Evolutionary conservation across 139 green algal species (phyloP).

Genomic region (Tetraselmis chui): DNA sequence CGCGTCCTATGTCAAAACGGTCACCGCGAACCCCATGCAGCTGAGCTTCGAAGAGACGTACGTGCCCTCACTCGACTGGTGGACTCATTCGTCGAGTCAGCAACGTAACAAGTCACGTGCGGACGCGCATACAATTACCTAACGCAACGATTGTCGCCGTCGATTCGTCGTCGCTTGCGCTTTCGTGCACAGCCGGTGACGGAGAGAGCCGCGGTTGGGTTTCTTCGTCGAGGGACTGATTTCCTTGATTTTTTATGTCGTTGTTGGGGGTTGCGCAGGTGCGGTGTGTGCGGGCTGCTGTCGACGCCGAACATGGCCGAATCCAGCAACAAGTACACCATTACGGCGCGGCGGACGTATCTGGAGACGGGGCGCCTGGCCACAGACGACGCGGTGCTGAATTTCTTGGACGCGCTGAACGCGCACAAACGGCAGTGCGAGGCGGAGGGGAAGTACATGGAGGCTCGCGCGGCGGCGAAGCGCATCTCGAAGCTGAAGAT

Average conservation of each 20-base stretch:
- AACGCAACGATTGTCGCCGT: no score
- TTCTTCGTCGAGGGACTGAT: no score
- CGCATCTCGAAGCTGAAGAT: neutral
- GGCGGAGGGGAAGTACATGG: neutral
- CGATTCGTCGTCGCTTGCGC: no score
- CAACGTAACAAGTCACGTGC: no score
- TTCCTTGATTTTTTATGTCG: no score
- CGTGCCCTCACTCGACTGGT: no score
- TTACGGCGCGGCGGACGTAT: neutral
- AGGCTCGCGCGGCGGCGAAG: neutral
- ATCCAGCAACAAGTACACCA: neutral
- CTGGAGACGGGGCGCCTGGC: neutral
- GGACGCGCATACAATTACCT: no score
- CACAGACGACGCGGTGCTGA: neutral
- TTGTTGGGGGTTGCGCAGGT: no score
- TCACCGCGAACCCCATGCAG: neutral
- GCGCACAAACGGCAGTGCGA: neutral
- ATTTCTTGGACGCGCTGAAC: neutral
- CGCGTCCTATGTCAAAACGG: neutral
- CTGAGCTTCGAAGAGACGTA: neutral
- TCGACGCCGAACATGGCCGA: neutral
- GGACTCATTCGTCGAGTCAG: no score
- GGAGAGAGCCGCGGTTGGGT: no score
- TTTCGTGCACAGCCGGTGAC: no score
- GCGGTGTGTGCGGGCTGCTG: neutral